Evolutionary conservation across 2,329 filamentous ascomycete species (phyloP), one percentile per base, ranked within the genome.

Genomic region (Beauveria caledonica): DNA sequence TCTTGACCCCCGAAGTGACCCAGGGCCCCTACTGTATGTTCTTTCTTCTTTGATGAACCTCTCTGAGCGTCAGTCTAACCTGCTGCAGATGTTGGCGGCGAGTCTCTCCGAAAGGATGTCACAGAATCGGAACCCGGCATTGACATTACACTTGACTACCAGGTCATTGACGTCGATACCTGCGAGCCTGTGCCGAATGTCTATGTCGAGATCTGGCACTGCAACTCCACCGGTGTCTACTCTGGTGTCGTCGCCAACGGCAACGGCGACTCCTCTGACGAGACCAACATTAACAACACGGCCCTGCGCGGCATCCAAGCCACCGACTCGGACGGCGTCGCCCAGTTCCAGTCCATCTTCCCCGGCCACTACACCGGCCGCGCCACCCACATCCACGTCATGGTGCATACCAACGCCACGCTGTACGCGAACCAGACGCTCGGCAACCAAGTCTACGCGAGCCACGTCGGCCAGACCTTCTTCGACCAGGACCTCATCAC

Each of bases 391-490:
- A 78, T 79, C 15, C 80, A 82, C 62, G 57, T 74, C 39, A 64
- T 74, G 52, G 69, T 77, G 75, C 69, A 75, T 63, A 65, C 70
- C 52, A 73, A 73, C 55, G 71, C 71, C 3, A 71, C 70, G 9
- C 61, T 69, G 3, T 64, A 69, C 17, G 51, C 65, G 36, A 75
- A 76, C 64, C 63, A 68, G 39, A 75, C 74, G 1, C 68, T 76
- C 5, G 68, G 69, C 21, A 69, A 67, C 33, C 67, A 71, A 0
- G 70, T 69, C 48, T 72, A 71, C 39, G 77, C 82, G 58, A 79
- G 81, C 9, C 83, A 87, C 69, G 78, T 87, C 33, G 84, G 85
- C n/a, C 84, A 88, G 69, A 71, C 85, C 59, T 87, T 85, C 73
- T 83, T 86, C 67, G 82, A 86, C 69, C 80, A 86, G 66, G 75